These are phyloP conservation scores for Afroboletus lepidellus DNA, from an alignment of 1,284 basidiomycete genomes.

Conservation along the genomic window DNA sequence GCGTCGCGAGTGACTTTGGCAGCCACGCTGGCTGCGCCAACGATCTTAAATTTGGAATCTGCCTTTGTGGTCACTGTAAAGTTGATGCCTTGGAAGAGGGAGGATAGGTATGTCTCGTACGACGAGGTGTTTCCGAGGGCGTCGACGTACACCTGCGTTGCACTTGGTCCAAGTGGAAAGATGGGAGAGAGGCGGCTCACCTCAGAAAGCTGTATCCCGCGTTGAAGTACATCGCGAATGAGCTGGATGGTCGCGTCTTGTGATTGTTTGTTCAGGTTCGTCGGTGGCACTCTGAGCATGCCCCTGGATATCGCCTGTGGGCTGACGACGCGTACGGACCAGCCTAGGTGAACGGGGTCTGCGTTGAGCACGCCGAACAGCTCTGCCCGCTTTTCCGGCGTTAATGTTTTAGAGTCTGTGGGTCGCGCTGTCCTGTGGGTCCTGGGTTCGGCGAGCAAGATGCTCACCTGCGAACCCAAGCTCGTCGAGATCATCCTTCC, in stretches of 20 bases:
- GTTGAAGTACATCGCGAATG: slow-evolving; percentile 80
- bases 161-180: background rate
- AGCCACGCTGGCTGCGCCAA: slow-evolving; percentile 93
- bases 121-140: slow-evolving; percentile 87
- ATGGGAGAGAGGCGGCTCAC: slow-evolving; percentile 37
- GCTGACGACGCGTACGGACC: slow-evolving; percentile 85
- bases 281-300: slow-evolving; percentile 84
- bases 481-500: slow-evolving; percentile 69
- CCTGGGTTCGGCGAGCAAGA: background rate
- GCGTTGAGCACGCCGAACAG: slow-evolving; percentile 64
- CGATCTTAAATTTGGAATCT: slow-evolving; percentile 94
- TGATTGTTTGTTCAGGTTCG: slow-evolving; percentile 91
- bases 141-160: slow-evolving; percentile 85
- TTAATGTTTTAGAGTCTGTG: slow-evolving; percentile 90
- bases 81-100: slow-evolving; percentile 75
- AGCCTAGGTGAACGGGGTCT: slow-evolving; percentile 68
- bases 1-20: slow-evolving; percentile 96
- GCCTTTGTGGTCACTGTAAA: slow-evolving; percentile 94
- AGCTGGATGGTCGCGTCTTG: slow-evolving; percentile 89
- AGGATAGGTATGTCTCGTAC: slow-evolving; percentile 80
- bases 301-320: slow-evolving; percentile 90
- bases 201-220: slow-evolving; percentile 82
- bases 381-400: slow-evolving; percentile 64
- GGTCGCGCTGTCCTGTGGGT: background rate
- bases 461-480: slow-evolving; percentile 85